A percentile compares a stretch with the other conserved stretches of the same genome.
These are phyloP conservation scores for Kregervanrija fluxuum DNA, from an alignment of 805 yeast species.

Conservation along the genomic window DNA sequence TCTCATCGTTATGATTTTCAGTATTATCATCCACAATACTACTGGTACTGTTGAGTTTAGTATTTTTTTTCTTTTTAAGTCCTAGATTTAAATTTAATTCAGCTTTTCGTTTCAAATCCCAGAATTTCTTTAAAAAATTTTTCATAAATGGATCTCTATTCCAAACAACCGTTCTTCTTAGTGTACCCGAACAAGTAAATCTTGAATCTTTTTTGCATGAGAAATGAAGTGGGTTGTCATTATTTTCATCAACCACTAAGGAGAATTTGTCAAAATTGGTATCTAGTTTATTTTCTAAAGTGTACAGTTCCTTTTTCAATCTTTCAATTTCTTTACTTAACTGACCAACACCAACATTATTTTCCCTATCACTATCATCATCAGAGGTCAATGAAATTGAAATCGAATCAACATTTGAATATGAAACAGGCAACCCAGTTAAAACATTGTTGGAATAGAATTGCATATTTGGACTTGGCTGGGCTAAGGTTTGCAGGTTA, in stretches of 20 bases:
- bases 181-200: conserved; percentile 9
- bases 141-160: conserved; percentile 15
- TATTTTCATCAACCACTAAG: conserved; percentile 5
- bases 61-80: neutral
- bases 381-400: too few species aligned
- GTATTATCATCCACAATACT: neutral
- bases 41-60: neutral
- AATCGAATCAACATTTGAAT: too few species aligned
- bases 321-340: neutral
- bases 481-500: too few species aligned
- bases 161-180: conserved; percentile 9
- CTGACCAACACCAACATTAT: neutral
- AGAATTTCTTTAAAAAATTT: conserved; percentile 6
- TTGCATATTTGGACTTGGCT: too few species aligned
- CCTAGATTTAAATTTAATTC: conserved; percentile 1
- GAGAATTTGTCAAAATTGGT: conserved; percentile 7
- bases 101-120: neutral
- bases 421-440: too few species aligned
- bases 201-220: conserved; percentile 11
- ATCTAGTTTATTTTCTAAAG: neutral
- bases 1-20: neutral
- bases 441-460: too few species aligned
- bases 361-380: too few species aligned
- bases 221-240: conserved; percentile 1
- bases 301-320: neutral